Conservation (phyloP, 169 alveolate species). For the Plasmodium yoelii region DNA sequence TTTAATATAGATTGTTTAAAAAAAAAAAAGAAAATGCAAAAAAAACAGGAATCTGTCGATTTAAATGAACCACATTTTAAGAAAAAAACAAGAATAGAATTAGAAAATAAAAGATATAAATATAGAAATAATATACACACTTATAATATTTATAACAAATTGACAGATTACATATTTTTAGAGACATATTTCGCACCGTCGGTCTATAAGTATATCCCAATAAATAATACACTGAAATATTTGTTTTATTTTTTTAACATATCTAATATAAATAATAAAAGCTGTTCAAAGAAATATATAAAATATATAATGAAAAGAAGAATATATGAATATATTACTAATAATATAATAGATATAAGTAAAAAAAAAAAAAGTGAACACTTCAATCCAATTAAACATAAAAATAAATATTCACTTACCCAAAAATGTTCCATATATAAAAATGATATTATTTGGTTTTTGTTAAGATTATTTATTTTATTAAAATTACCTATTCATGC, state of each 20-base stretch:
- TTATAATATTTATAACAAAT: conserved; percentile 64
- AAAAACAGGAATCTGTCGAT: conserved; percentile 1
- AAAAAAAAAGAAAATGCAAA: neutral
- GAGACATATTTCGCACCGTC: conserved; percentile 74
- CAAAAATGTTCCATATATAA: conserved; percentile 41
- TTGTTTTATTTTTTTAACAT: conserved; percentile 34
- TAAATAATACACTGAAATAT: conserved; percentile 71
- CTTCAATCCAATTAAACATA: conserved; percentile 1
- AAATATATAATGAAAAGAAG: conserved; percentile 56
- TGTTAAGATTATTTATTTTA: conserved; percentile 57
- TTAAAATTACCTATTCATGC: conserved; percentile 73
- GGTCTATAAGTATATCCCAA: conserved; percentile 68
- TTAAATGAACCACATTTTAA: neutral
- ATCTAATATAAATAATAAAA: conserved; percentile 49
- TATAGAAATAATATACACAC: conserved; percentile 42
- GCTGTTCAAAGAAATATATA: conserved; percentile 10
- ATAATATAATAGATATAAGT: conserved; percentile 44
- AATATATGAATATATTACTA: conserved; percentile 61
- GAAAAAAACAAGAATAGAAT: conserved; percentile 15
- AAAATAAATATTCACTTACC: conserved; percentile 20
- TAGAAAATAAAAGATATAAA: conserved; percentile 19
- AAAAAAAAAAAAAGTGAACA: neutral
- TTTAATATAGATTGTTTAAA: conserved; percentile 24
- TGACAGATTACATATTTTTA: conserved; percentile 47
- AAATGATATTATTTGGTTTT: conserved; percentile 75